Evolutionary conservation across 192 early-diverging fungal genomes (phyloP), one percentile per base, ranked within the genome.

Genomic region (Spizellomyces punctatus): DNA sequence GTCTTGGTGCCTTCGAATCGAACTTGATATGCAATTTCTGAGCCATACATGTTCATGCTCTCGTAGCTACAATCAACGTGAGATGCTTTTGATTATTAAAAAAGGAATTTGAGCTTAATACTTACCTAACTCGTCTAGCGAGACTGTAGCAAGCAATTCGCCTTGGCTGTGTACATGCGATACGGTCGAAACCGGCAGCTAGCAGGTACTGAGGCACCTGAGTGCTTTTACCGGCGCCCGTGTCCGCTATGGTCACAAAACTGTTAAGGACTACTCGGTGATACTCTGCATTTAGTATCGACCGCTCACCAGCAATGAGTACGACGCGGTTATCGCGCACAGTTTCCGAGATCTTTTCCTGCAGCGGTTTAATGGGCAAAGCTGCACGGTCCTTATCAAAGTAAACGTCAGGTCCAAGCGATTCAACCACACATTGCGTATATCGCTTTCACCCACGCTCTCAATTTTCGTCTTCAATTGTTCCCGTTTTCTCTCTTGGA

Each of bases 161-260:
- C 19, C 95, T 79, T 10, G 95, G 95, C 75, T 98, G 95, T 10
- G 95, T 98, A 71, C 92, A 92, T 0, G 92, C 82, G 54, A 97
- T 92, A 9, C 48, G 42, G 9, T 73, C 45, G 17, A 59, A 63
- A 49, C 62, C 70, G 19, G 75, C 66, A 16, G 74, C 90, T n/a
- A 96, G 72, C 17, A 97, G 80, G 65, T 92, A 95, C 74, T 96
- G 94, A 10, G 94, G 94, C 12, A 96, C 90, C 77, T 94, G 92
- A 10, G 88, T 92, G 41, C 85, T 88, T 73, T 84, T 84, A 16
- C 82, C 82, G 8, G 80, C 80, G 7, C 82, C 82, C 8, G 82
- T 84, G 16, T 80, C 75, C 3, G 80, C 82, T 48, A 69, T 10
- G 27, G 27, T 36, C 27, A 36, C 27, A 36, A 36, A 36, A 3